A percentile compares a stretch with the other conserved stretches of the same genome.
These are phyloP conservation scores for Stagonosporopsis tanaceti DNA, from an alignment of 2,329 filamentous ascomycete genomes.

Conservation along the genomic window DNA sequence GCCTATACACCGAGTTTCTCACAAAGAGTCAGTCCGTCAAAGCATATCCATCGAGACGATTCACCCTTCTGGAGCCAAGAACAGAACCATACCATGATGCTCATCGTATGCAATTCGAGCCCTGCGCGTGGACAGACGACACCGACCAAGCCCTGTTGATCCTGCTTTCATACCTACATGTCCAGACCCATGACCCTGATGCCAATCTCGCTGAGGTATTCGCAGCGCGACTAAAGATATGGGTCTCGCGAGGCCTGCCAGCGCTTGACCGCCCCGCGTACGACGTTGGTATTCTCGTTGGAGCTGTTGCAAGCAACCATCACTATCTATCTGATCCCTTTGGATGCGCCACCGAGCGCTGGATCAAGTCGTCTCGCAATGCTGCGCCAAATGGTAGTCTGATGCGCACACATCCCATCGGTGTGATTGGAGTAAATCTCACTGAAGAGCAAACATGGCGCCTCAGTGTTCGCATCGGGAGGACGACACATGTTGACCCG, in stretches of 20 bases:
- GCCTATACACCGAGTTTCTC: constrained; percentile 64
- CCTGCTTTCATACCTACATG: constrained; percentile 58
- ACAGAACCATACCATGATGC: constrained; percentile 56
- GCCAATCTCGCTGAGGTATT: constrained; percentile 47
- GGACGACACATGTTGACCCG: constrained; percentile 61
- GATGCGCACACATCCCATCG: constrained; percentile 63
- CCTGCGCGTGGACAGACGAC: constrained; percentile 62
- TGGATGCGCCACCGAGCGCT: constrained; percentile 51
- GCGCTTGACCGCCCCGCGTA: constrained; percentile 58
- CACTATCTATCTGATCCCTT: constrained; percentile 54
- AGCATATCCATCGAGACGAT: constrained; percentile 52
- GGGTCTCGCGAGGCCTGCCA: constrained; percentile 58
- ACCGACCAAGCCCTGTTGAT: constrained; percentile 63
- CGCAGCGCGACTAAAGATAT: constrained; percentile 56
- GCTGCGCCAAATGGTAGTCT: constrained; percentile 62
- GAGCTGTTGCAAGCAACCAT: constrained; percentile 53
- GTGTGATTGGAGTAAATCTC: constrained; percentile 56
- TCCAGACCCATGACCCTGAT: constrained; percentile 42
- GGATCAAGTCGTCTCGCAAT: constrained; percentile 52
- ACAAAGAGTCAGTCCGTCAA: constrained; percentile 45
- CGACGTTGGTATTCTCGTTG: constrained; percentile 59
- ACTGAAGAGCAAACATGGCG: constrained; percentile 55
- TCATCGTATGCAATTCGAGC: constrained; percentile 50
- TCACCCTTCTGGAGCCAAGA: constrained; percentile 51
- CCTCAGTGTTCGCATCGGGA: constrained; percentile 53